Evolutionary conservation across 768 basidiomycete species (phyloP).

Genomic region (Baorangia bicolor): DNA sequence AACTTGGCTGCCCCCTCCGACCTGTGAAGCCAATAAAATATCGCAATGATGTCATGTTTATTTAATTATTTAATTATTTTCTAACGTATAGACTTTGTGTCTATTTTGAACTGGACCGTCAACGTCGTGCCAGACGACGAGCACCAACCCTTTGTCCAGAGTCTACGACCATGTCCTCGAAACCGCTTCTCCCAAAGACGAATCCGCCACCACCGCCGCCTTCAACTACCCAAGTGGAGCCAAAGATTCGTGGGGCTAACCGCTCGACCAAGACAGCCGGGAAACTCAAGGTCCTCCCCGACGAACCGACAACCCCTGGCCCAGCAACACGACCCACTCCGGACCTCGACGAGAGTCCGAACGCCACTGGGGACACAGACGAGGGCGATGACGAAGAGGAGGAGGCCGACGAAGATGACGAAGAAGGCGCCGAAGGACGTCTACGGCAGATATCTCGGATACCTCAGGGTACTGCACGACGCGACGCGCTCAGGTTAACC

Average conservation of each 20-base stretch:
- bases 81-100: background rate
- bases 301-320: constrained; percentile 61
- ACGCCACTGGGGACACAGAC: constrained; percentile 61
- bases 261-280: constrained; percentile 79
- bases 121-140: constrained; percentile 18
- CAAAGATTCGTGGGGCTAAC: constrained; percentile 69
- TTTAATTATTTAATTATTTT: constrained; percentile 13
- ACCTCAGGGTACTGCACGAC: constrained; percentile 88
- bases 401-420: constrained; percentile 49
- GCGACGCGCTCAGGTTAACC: constrained; percentile 86
- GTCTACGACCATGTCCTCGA: constrained; percentile 27
- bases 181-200: constrained; percentile 34
- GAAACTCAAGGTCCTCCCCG: constrained; percentile 86
- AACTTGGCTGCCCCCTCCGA: too few relatives aligned
- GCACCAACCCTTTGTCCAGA: background rate
- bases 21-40: too few relatives aligned
- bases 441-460: constrained; percentile 80
- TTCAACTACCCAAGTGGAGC: constrained; percentile 32
- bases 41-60: constrained; percentile 17
- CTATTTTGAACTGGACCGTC: constrained; percentile 15
- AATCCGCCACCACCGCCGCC: constrained; percentile 16
- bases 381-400: constrained; percentile 68
- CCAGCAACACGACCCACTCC: constrained; percentile 29
- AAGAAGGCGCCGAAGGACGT: constrained; percentile 56
- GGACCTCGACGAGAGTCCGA: constrained; percentile 43